Conservation (phyloP, 2,329 filamentous ascomycete genomes). For the Talaromyces pinophilus region DNA sequence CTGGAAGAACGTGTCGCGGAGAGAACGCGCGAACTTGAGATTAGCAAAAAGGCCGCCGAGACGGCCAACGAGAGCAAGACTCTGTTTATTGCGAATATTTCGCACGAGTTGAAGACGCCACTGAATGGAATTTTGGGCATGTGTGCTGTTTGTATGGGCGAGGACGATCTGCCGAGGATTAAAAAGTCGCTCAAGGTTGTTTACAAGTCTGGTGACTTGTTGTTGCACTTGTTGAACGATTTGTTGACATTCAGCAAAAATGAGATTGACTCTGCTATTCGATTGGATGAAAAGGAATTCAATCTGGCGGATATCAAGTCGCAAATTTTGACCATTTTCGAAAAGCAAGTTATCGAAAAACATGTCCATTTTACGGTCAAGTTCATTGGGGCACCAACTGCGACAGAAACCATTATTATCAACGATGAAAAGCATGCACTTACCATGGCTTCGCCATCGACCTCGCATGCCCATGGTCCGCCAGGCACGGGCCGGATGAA, state of each 20-base stretch:
- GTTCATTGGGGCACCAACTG: constrained; percentile 61
- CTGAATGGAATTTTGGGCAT: constrained; percentile 91
- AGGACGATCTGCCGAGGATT: constrained; percentile 74
- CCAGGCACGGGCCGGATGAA: constrained; percentile 68
- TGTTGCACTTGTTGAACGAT: constrained; percentile 85
- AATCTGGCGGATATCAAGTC: constrained; percentile 78
- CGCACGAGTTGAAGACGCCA: constrained; percentile 80
- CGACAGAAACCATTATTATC: constrained; percentile 23
- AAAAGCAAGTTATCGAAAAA: constrained; percentile 82
- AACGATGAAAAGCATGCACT: constrained; percentile 25
- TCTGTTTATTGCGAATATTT: constrained; percentile 92
- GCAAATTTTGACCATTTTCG: constrained; percentile 82
- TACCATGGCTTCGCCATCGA: constrained; percentile 28
- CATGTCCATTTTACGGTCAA: constrained; percentile 71
- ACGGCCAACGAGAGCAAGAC: constrained; percentile 97
- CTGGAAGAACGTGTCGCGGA: constrained; percentile 83
- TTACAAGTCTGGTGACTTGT: constrained; percentile 81
- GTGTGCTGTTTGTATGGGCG: constrained; percentile 90
- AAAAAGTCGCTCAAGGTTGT: constrained; percentile 83
- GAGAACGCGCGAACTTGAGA: constrained; percentile 79
- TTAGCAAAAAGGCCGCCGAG: constrained; percentile 88
- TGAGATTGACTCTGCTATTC: constrained; percentile 82
- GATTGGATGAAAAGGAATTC: constrained; percentile 82
- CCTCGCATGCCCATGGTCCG: constrained; percentile 61
- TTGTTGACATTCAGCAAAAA: constrained; percentile 93